Base-by-base conservation (phyloP, 2,329 filamentous ascomycete species). In the Talaromyces sp. region DNA sequence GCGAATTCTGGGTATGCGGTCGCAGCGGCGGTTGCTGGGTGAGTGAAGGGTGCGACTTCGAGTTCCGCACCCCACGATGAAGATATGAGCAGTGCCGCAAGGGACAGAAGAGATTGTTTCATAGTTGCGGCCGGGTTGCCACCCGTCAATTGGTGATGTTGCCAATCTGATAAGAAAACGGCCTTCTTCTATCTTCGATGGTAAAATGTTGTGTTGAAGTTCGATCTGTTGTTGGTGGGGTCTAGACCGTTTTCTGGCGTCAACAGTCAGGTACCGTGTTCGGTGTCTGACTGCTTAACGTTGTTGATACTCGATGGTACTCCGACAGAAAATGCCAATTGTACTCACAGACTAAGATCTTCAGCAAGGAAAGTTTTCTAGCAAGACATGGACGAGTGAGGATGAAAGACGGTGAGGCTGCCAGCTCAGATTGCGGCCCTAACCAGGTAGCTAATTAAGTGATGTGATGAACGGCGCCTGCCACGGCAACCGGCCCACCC, bases 61-160 rank as follows among this genome's bases (percentile, higher is more conserved):
- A 70, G 70, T 52, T 77, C 72, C 66, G 70, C 69, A 54, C 75
- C 72, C 62, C 72, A 62, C 13, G 71, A 74, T 33, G 70, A 67
- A 31, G 74, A 72, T 56, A 72, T 69, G 64, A 77, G 68, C 69
- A 75, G 70, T 71, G 72, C 69, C 66, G 70, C 68, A 54, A 72
- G 69, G 64, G 74, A 73, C 69, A 74, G 74, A 67, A 72, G 68
- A 35, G 70, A 70, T 50, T 71, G 61, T 69, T 72, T 77, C 76
- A 78, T 78, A 70, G 67, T 74, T 67, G 68, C 63, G 33, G 10
- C 57, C 57, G 63, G 63, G 54, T 49, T 41, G 43, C 25, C 22
- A 59, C 62, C 62, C 62, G 62, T 59, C 52, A 59, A 25, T 39
- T 50, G 49, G 35, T 25, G 13, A 27, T 1, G 13, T 37, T 49